Evolutionary conservation across 805 yeast species (phyloP).

Genomic region (Torulaspora microellipsoides): DNA sequence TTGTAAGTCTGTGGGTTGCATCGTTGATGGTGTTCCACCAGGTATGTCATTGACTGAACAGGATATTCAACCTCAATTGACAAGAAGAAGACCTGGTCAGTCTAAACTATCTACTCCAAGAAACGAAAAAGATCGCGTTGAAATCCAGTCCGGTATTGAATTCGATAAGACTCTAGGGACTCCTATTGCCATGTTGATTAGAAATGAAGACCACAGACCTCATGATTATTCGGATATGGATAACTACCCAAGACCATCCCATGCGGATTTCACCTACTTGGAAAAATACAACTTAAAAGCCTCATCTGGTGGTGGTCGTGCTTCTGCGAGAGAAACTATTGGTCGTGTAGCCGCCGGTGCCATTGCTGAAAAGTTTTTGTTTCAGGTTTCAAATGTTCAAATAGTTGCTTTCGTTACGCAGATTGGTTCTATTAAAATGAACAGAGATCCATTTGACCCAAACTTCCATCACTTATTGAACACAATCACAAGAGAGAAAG

Average conservation of each 20-base stretch:
- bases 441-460: constrained; percentile 62
- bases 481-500: constrained; percentile 80
- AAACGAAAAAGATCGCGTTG: constrained; percentile 89
- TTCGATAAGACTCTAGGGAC: constrained; percentile 87
- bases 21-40: constrained; percentile 97
- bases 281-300: constrained; percentile 90
- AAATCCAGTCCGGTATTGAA: constrained; percentile 93
- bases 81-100: constrained; percentile 98
- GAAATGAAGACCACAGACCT: constrained; percentile 95
- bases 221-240: constrained; percentile 94
- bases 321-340: constrained; percentile 95
- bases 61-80: constrained; percentile 92
- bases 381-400: constrained; percentile 74
- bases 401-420: constrained; percentile 96
- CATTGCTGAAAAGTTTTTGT: constrained; percentile 87
- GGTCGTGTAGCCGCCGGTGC: constrained; percentile 99
- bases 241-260: constrained; percentile 94
- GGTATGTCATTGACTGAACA: constrained; percentile 79
- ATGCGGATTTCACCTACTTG: constrained; percentile 93
- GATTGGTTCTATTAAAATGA: constrained; percentile 76
- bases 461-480: constrained; percentile 63
- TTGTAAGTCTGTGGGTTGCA: constrained; percentile 96
- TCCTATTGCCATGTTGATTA: constrained; percentile 90
- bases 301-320: constrained; percentile 95
- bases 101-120: constrained; percentile 89